phyloP scores from a whole-genome alignment of 306 rosid genomes.

The Cucurbita argyrosperma region DNA sequence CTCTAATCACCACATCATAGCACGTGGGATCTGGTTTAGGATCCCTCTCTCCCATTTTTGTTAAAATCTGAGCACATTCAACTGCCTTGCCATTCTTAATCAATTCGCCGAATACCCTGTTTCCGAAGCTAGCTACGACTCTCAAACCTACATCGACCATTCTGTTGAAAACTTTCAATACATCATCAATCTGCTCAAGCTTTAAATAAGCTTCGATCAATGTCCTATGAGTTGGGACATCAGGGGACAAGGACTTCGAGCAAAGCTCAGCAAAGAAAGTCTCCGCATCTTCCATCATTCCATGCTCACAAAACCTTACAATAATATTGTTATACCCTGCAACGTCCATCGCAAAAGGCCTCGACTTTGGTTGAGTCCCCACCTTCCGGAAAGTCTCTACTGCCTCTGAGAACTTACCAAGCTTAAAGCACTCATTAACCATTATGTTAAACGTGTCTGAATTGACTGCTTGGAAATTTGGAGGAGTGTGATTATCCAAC shows the following conservation, averaged over 20 bases:
- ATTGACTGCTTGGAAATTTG: conserved; percentile 75
- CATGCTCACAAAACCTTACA: conserved; percentile 57
- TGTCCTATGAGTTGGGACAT: conserved; percentile 64
- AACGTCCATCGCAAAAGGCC: conserved; percentile 83
- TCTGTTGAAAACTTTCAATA: conserved; percentile 43
- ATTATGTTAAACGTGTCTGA: conserved; percentile 73
- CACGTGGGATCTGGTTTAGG: conserved; percentile 82
- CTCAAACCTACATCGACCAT: conserved; percentile 86
- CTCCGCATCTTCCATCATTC: conserved; percentile 62
- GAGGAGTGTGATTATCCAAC: conserved; percentile 86
- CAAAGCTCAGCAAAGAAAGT: conserved; percentile 48
- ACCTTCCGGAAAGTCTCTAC: conserved; percentile 62
- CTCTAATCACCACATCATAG: conserved; percentile 77
- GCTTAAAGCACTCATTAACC: conserved; percentile 82
- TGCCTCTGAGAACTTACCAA: conserved; percentile 37
- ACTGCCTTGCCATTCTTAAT: conserved; percentile 51
- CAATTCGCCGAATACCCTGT: conserved; percentile 54
- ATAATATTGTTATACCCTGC: conserved; percentile 81
- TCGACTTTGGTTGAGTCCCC: conserved; percentile 55
- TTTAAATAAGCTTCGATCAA: conserved; percentile 68
- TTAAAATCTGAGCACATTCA: conserved; percentile 62
- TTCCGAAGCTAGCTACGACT: conserved; percentile 73
- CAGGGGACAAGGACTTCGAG: conserved; percentile 71
- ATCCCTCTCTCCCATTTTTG: conserved; percentile 85
- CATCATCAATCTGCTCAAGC: conserved; percentile 52